A percentile compares a stretch with the other conserved stretches of the same genome.
phyloP scores from a whole-genome alignment of 2,329 filamentous ascomycete species.

The Colletotrichum zoysiae region DNA sequence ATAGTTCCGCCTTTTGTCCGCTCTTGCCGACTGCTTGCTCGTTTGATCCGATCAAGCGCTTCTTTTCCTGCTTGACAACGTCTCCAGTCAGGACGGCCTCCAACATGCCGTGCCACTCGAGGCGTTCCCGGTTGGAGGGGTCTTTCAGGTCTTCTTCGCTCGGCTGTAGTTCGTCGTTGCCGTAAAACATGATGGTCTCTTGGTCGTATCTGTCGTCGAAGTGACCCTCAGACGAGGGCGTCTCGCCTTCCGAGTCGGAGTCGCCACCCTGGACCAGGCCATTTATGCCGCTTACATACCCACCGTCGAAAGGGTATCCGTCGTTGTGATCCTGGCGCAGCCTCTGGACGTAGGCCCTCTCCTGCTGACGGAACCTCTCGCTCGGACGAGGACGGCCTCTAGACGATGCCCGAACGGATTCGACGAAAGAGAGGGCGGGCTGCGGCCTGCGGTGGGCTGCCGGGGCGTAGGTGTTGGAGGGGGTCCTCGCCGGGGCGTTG shows the following conservation, averaged over 20 bases:
- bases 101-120: slow-evolving; percentile 99
- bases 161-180: slow-evolving; percentile 88
- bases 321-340: slow-evolving; percentile 80
- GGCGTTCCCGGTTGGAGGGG: slow-evolving; percentile 85
- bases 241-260: slow-evolving; percentile 91
- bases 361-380: slow-evolving; percentile 78
- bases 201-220: slow-evolving; percentile 92
- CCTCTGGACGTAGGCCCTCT: slow-evolving; percentile 94
- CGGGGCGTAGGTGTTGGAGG: slow-evolving; percentile 84
- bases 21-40: slow-evolving; percentile 69
- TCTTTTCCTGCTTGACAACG: slow-evolving; percentile 98
- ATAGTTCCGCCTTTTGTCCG: slow-evolving; percentile 83
- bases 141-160: slow-evolving; percentile 91
- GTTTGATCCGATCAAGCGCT: slow-evolving; percentile 85
- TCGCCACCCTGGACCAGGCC: slow-evolving; percentile 65
- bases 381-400: slow-evolving; percentile 63
- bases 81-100: slow-evolving; percentile 95
- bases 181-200: slow-evolving; percentile 92
- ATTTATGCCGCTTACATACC: slow-evolving; percentile 72
- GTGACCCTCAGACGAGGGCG: slow-evolving; percentile 84
- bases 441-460: slow-evolving; percentile 68
- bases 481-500: slow-evolving; percentile 76
- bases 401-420: slow-evolving; percentile 63
- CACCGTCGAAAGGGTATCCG: slow-evolving; percentile 54
- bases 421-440: slow-evolving; percentile 57